Percentiles rank a stretch among this genome's conserved stretches.
Conservation (phyloP, 176 grass and related monocot species). For the Carex littledalei region DNA sequence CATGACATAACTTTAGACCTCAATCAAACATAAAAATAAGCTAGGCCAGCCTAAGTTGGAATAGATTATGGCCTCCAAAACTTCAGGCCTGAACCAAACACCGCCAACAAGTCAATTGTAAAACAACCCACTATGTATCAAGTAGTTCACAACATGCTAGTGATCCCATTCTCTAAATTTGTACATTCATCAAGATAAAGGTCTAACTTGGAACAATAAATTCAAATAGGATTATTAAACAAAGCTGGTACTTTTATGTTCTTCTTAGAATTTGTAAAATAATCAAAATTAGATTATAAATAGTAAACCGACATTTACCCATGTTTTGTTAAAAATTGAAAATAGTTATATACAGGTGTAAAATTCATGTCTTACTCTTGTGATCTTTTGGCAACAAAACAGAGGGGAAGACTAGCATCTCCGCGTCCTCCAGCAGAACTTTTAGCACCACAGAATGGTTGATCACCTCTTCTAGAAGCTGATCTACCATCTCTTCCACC, state of each 20-base stretch:
- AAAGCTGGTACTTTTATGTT: not conserved
- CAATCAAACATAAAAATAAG: no score
- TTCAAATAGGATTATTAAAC: not conserved
- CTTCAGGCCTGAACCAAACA: no score
- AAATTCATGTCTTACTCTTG: constrained; percentile 33
- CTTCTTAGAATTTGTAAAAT: not conserved
- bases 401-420: constrained; percentile 53
- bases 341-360: not conserved
- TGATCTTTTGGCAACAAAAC: constrained; percentile 34
- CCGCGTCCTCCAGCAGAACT: constrained; percentile 26
- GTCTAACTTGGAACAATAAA: not conserved
- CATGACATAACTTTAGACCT: no score
- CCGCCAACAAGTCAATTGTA: not conserved
- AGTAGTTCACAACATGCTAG: not conserved
- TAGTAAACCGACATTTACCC: not conserved
- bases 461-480: constrained; percentile 27
- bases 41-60: no score
- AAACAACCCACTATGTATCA: not conserved
- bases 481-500: constrained; percentile 28
- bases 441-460: constrained; percentile 27
- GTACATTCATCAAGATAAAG: not conserved
- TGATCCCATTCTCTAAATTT: not conserved
- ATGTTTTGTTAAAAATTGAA: no score
- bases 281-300: not conserved
- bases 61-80: no score